phyloP scores from a whole-genome alignment of 441 rosid genomes.

The Iberis amara region DNA sequence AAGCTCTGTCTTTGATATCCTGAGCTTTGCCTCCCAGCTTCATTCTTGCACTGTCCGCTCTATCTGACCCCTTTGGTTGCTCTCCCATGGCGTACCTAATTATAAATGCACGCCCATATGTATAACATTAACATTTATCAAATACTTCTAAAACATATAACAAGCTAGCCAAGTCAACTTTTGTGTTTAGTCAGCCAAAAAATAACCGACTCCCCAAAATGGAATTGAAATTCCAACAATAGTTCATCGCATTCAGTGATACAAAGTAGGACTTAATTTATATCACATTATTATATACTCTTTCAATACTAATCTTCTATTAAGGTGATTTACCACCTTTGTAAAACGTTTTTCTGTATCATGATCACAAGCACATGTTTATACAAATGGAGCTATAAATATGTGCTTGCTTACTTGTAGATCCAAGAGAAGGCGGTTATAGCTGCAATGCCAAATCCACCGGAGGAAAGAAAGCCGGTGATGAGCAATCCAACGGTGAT shows the following conservation, averaged over 20 bases:
- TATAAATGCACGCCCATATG: slow-evolving; percentile 28
- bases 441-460: slow-evolving; percentile 73
- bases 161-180: neutral
- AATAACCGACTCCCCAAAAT: no score
- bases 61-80: slow-evolving; percentile 62
- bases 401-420: slow-evolving; percentile 47
- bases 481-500: slow-evolving; percentile 42
- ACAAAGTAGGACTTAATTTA: no score
- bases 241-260: no score
- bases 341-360: neutral
- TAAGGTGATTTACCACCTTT: neutral
- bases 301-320: neutral
- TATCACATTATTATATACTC: no score
- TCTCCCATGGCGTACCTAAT: slow-evolving; percentile 61
- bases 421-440: slow-evolving; percentile 74
- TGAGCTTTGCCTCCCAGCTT: slow-evolving; percentile 58
- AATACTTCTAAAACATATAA: neutral
- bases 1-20: slow-evolving; percentile 67
- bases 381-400: neutral
- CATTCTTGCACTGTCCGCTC: slow-evolving; percentile 57
- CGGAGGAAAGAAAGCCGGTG: slow-evolving; percentile 69
- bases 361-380: neutral
- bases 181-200: neutral
- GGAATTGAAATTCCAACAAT: no score
- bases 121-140: neutral